Evolutionary conservation across 768 basidiomycete genomes (phyloP).

Genomic region (Agrocybe praecox): DNA sequence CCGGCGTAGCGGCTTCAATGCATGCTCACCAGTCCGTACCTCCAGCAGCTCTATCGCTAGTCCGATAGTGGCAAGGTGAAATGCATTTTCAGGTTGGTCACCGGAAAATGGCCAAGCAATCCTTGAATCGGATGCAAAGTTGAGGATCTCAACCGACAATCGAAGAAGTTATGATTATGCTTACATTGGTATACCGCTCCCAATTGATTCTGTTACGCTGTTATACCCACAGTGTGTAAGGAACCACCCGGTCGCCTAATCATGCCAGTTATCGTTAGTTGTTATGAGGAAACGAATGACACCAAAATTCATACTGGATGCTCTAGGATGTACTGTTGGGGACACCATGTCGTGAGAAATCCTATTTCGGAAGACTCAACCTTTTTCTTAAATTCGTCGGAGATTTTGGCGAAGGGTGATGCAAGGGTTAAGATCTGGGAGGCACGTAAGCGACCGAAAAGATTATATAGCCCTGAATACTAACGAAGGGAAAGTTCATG

Average conservation of each 20-base stretch:
- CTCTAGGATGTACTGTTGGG: conserved; percentile 5
- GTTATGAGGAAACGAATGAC: too few species aligned
- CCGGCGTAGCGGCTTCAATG: conserved; percentile 6
- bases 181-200: conserved; percentile 8
- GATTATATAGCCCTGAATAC: not conserved
- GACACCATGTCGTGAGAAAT: not conserved
- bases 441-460: too few species aligned
- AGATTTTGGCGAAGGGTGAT: conserved; percentile 2
- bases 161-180: too few species aligned
- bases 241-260: conserved; percentile 9
- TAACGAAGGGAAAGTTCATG: not conserved
- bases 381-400: not conserved
- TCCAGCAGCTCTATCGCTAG: conserved; percentile 8
- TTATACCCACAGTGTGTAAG: conserved; percentile 8
- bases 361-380: conserved; percentile 1
- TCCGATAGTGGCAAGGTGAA: conserved; percentile 5
- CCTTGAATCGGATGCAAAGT: too few species aligned
- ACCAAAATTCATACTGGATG: not conserved
- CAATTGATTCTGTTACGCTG: conserved; percentile 4
- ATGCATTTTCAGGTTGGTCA: conserved; percentile 8
- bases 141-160: too few species aligned
- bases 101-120: conserved; percentile 13
- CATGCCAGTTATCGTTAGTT: not conserved
- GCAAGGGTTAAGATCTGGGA: conserved; percentile 3
- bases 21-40: conserved; percentile 4